Base-by-base conservation (phyloP, 805 yeast species). In the Sugiyamaella floridensis region DNA sequence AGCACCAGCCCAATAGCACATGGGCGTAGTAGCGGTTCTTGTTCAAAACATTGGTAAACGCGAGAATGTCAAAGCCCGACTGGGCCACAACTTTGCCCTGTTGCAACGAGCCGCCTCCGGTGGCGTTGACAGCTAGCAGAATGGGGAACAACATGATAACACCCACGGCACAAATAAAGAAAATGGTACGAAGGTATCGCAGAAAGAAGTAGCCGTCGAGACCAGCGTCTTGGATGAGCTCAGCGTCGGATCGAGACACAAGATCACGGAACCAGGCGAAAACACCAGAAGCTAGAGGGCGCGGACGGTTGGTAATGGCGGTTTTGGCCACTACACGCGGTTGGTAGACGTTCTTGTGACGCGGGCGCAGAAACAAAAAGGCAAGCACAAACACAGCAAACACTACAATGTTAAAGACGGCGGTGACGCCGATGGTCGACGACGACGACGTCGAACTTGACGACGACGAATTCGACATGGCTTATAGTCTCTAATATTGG, bases 171-270 rank as follows among this genome's bases (percentile, higher is more conserved):
- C 82, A 79, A 42, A 81, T 64, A 5, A 72, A 55, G 11, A 79
- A 71, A 57, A 88, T 71, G 40, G 85, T 62, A 48, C 79, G 75
- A 28, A 93, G 67, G 64, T 86, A 93, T 58, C 99, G 76, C 56
- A 89, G 70, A 67, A 90, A 92, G 64, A 93, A 83, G 71, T 87
- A 92, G 4, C 97, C 97, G 66, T 92, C 98, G n/a, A 92, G 66
- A 15, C 97, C 98, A 18, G 93, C 85, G 62, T 92, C 95, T 58
- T 84, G 82, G 54, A 92, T 80, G 51, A 90, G 75, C 63, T 86
- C 86, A 47, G 85, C 72, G 52, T 86, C 89, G 0, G 88, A 80
- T 63, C 86, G 83, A 47, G 76, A 70, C 48, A 86, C 60, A 28
- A 92, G 65, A 6, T 83, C 82, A 8, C 68, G 57, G 10, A 89